phyloP scores from a whole-genome alignment of 371 early-diverging fungal species.

The Haplosporangium sp. region DNA sequence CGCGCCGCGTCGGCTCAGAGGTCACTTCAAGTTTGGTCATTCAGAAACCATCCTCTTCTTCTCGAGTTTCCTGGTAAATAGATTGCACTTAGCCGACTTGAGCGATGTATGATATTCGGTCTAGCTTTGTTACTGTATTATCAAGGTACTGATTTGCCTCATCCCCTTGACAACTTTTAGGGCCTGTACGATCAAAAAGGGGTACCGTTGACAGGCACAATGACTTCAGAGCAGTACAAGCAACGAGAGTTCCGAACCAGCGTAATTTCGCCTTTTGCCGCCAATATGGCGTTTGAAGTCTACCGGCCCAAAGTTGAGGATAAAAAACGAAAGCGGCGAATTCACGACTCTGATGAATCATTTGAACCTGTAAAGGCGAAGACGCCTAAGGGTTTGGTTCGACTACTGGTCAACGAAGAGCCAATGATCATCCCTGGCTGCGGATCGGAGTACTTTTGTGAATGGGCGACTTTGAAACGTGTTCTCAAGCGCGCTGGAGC shows the following conservation, averaged over 20 bases:
- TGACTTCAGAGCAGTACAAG: slow-evolving; percentile 29
- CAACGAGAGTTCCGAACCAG: slow-evolving; percentile 28
- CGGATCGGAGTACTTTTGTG: slow-evolving; percentile 27
- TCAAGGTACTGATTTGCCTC: not conserved
- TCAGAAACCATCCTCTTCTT: slow-evolving; percentile 46
- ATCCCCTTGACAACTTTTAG: slow-evolving; percentile 4
- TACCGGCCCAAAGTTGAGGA: slow-evolving; percentile 14
- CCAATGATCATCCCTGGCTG: slow-evolving; percentile 37
- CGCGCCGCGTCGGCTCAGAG: not conserved
- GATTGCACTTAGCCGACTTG: not conserved
- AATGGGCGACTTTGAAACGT: slow-evolving; percentile 25
- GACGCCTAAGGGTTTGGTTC: slow-evolving; percentile 16
- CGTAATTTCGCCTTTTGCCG: slow-evolving; percentile 25
- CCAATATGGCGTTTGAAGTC: slow-evolving; percentile 41
- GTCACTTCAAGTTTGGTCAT: slow-evolving; percentile 50
- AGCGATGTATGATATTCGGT: not conserved
- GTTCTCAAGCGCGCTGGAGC: slow-evolving; percentile 19
- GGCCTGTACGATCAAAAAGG: slow-evolving; percentile 17
- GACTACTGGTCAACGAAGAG: slow-evolving; percentile 38
- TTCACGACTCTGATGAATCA: not conserved
- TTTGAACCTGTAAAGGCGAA: not conserved
- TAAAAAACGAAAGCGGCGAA: not conserved
- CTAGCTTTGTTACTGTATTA: not conserved
- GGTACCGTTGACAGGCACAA: slow-evolving; percentile 11
- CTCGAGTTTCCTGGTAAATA: slow-evolving; percentile 41